These are phyloP conservation scores for Xerocomellus intermedius DNA, from an alignment of 768 basidiomycete species.

Conservation along the genomic window DNA sequence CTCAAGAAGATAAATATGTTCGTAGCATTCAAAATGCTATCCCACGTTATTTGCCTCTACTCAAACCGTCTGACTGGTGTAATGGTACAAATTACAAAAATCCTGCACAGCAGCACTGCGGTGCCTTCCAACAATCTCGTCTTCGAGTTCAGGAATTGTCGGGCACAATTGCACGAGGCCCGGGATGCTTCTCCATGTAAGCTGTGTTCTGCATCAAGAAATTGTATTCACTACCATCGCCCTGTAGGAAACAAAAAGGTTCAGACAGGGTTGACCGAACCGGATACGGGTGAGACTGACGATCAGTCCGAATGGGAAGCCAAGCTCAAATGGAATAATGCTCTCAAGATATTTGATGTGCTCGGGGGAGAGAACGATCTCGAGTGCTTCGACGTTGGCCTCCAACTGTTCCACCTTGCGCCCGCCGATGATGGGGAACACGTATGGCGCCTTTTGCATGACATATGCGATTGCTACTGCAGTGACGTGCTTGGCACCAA, in stretches of 20 bases:
- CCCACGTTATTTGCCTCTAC: no score
- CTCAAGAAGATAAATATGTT: no score
- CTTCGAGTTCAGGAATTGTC: neutral
- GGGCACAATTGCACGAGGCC: constrained; percentile 1
- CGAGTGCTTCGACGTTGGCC: constrained; percentile 50
- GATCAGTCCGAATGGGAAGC: constrained; percentile 39
- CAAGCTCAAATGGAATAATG: constrained; percentile 42
- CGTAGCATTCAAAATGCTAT: no score
- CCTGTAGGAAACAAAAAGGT: constrained; percentile 11
- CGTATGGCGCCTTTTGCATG: constrained; percentile 46
- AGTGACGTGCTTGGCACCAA: constrained; percentile 47
- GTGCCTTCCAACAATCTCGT: neutral
- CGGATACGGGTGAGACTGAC: constrained; percentile 22
- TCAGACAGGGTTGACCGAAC: neutral
- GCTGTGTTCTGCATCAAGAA: constrained; percentile 13
- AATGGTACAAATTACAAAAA: neutral
- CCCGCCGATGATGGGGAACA: constrained; percentile 36
- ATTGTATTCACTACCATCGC: constrained; percentile 25
- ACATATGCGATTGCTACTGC: constrained; percentile 47
- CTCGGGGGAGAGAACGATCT: constrained; percentile 39
- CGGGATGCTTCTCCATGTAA: constrained; percentile 25
- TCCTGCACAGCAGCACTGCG: neutral
- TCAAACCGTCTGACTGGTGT: no score
- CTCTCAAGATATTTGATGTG: constrained; percentile 30
- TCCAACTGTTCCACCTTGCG: constrained; percentile 52